Percentiles rank a stretch among this genome's conserved stretches.
Conservation (phyloP, 371 early-diverging fungal genomes). For the Capniomyces stellatus region DNA sequence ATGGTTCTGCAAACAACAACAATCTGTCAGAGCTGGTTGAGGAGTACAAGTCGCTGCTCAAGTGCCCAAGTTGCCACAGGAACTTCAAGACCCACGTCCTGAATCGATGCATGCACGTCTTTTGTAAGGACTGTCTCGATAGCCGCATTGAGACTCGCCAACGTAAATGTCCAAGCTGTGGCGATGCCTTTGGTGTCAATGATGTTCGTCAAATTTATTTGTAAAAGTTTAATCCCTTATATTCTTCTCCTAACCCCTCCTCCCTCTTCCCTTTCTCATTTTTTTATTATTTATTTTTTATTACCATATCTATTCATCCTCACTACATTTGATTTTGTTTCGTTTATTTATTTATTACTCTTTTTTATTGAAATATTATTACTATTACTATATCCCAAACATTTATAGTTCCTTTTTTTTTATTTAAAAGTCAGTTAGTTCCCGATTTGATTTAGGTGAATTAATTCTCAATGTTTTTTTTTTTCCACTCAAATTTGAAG, state of each 20-base stretch:
- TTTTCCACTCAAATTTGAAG: too few relatives aligned
- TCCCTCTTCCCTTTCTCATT: conserved; percentile 1
- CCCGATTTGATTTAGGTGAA: too few relatives aligned
- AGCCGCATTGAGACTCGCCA: conserved; percentile 75
- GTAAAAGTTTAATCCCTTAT: conserved; percentile 20
- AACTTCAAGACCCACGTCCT: conserved; percentile 74
- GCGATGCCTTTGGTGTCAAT: conserved; percentile 69
- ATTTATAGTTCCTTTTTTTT: too few relatives aligned
- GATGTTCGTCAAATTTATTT: conserved; percentile 85
- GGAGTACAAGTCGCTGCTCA: conserved; percentile 45
- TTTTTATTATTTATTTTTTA: neutral
- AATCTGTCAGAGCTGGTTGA: conserved; percentile 27
- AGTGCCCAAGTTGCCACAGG: conserved; percentile 71
- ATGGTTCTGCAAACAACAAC: conserved; percentile 11
- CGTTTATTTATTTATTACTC: neutral
- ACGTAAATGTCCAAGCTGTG: conserved; percentile 97
- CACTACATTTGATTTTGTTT: neutral
- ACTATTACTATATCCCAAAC: too few relatives aligned
- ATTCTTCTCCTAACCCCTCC: conserved; percentile 3
- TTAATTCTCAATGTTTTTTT: too few relatives aligned
- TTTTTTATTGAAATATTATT: too few relatives aligned
- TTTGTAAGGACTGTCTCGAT: conserved; percentile 91
- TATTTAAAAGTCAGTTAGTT: too few relatives aligned
- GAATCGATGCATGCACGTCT: conserved; percentile 85
- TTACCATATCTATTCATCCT: neutral